Percentiles rank a stretch among this genome's conserved stretches.
These are phyloP conservation scores for Hygrocybe punicea DNA, from an alignment of 768 basidiomycete genomes.

Conservation along the genomic window DNA sequence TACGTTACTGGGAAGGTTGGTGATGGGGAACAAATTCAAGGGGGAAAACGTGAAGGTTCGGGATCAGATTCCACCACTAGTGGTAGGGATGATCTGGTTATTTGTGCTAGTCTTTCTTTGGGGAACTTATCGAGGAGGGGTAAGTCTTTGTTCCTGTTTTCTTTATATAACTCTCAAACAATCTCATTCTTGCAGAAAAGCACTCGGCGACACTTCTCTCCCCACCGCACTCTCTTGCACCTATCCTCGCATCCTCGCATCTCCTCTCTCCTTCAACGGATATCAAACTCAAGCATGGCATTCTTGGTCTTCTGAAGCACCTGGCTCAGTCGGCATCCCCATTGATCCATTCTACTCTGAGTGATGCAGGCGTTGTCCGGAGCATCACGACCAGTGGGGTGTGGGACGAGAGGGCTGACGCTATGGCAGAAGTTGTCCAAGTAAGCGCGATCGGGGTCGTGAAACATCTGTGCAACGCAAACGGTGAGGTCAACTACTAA, in stretches of 20 bases:
- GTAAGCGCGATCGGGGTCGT: constrained; percentile 81
- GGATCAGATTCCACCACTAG: background rate
- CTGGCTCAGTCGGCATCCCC: constrained; percentile 66
- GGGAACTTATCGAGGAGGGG: constrained; percentile 81
- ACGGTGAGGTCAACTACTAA: constrained; percentile 45
- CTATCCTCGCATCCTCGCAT: constrained; percentile 52
- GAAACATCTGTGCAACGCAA: constrained; percentile 82
- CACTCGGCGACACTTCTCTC: constrained; percentile 60
- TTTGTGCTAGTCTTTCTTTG: constrained; percentile 78
- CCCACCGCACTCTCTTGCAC: constrained; percentile 61
- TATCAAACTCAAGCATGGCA: constrained; percentile 85
- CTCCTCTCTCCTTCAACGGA: constrained; percentile 58
- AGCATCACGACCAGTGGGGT: constrained; percentile 59
- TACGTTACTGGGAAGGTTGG: constrained; percentile 45
- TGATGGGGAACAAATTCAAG: constrained; percentile 17
- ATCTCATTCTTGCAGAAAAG: constrained; percentile 44
- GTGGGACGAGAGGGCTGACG: constrained; percentile 70
- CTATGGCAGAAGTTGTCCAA: constrained; percentile 82
- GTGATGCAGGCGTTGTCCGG: constrained; percentile 60
- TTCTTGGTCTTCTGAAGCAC: constrained; percentile 83
- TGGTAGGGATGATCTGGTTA: constrained; percentile 67
- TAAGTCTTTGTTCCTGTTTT: constrained; percentile 27
- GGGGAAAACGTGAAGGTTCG: constrained; percentile 12
- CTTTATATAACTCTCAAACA: constrained; percentile 6
- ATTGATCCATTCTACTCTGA: constrained; percentile 56